phyloP scores from a whole-genome alignment of 176 grass and related monocot genomes.

The Musa itinerans region DNA sequence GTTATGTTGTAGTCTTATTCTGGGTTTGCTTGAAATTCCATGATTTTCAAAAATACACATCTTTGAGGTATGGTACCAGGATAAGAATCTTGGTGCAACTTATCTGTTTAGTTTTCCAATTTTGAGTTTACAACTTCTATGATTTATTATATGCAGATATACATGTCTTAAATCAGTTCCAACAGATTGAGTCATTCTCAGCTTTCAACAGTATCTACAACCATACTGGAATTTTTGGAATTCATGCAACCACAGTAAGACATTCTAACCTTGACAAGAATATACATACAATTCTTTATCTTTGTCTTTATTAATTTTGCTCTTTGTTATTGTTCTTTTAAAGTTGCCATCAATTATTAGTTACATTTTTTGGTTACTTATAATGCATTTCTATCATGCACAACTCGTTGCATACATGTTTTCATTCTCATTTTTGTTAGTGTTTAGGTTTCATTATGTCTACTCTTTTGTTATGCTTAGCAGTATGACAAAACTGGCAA shows the following conservation, averaged over 20 bases:
- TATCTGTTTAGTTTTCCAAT: not conserved
- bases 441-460: no score
- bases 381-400: slow-evolving; percentile 19
- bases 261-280: not conserved
- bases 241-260: slow-evolving; percentile 85
- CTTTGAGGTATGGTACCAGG: no score
- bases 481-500: no score
- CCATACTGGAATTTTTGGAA: slow-evolving; percentile 85
- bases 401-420: no score
- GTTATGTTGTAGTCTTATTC: not conserved
- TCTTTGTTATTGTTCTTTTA: not conserved
- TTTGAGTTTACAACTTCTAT: not conserved
- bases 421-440: no score
- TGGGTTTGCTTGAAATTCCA: not conserved
- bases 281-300: not conserved
- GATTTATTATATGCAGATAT: slow-evolving; percentile 47
- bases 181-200: slow-evolving; percentile 69
- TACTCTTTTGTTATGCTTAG: no score
- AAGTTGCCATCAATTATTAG: not conserved
- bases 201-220: slow-evolving; percentile 87
- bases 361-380: slow-evolving; percentile 17
- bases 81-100: no score
- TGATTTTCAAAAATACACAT: not conserved
- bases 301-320: slow-evolving; percentile 5
- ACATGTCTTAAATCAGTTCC: slow-evolving; percentile 59